A percentile compares a stretch with the other conserved stretches of the same genome.
Evolutionary conservation across 306 rosid species (phyloP).

Genomic region (Cicer bijugum): DNA sequence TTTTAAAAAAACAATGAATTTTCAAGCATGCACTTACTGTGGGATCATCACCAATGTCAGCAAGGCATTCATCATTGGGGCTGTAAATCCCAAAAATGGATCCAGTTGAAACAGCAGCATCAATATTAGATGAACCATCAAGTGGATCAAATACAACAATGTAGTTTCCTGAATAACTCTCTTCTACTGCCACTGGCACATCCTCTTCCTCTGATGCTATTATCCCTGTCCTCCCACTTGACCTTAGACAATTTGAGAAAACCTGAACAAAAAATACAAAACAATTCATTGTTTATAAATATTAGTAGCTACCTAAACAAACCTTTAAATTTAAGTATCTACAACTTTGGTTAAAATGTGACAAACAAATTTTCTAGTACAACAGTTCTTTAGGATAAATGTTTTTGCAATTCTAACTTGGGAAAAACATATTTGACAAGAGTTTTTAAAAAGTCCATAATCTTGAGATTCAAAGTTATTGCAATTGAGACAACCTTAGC

Average conservation of each 20-base stretch:
- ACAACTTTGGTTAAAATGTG: conserved; percentile 11
- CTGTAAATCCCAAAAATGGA: conserved; percentile 97
- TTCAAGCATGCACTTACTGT: conserved; percentile 54
- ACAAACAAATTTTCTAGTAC: background rate
- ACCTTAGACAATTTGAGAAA: conserved; percentile 91
- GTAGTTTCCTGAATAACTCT: conserved; percentile 97
- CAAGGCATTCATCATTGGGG: conserved; percentile 91
- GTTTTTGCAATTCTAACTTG: conserved; percentile 8
- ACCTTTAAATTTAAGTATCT: background rate
- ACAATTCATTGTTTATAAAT: background rate
- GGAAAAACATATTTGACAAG: background rate
- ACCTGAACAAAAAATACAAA: conserved; percentile 53
- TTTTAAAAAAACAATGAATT: background rate
- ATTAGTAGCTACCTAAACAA: conserved; percentile 2
- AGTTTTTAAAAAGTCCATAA: background rate
- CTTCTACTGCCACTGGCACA: conserved; percentile 98
- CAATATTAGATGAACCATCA: conserved; percentile 96
- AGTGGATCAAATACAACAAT: conserved; percentile 95
- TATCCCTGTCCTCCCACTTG: conserved; percentile 97
- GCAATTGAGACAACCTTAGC: background rate
- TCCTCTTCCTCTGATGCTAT: conserved; percentile 99
- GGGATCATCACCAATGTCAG: conserved; percentile 66
- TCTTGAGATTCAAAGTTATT: background rate
- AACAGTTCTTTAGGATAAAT: background rate
- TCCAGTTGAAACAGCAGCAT: conserved; percentile 96